Conservation (phyloP, 164 flowering plant genomes). For the Tetrastigma voinierianum region DNA sequence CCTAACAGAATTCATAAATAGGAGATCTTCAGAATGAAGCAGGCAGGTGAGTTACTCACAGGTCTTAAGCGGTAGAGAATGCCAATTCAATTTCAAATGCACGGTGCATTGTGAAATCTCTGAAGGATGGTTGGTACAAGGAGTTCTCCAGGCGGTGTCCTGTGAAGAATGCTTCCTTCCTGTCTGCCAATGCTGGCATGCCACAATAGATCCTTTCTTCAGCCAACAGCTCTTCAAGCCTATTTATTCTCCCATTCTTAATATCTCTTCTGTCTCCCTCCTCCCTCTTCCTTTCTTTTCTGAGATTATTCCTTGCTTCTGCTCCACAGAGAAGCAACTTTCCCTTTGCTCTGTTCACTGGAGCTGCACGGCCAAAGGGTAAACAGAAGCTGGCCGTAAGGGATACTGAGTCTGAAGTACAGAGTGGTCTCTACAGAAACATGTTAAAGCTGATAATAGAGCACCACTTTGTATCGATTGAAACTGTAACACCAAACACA, state of each 20-base stretch:
- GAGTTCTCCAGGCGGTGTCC: slow-evolving; percentile 85
- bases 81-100: too few relatives aligned
- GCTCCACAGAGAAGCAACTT: slow-evolving; percentile 68
- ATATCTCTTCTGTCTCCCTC: slow-evolving; percentile 41
- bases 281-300: slow-evolving; percentile 66
- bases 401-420: slow-evolving; percentile 53
- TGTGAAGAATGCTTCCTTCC: slow-evolving; percentile 86
- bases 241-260: slow-evolving; percentile 39
- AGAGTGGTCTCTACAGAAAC: slow-evolving; percentile 44
- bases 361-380: slow-evolving; percentile 96
- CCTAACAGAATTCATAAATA: too few relatives aligned
- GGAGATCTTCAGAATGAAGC: too few relatives aligned
- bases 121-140: too few relatives aligned
- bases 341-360: slow-evolving; percentile 73
- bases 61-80: too few relatives aligned
- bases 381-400: slow-evolving; percentile 88
- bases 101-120: too few relatives aligned
- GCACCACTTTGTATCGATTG: too few relatives aligned
- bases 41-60: too few relatives aligned
- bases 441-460: not conserved
- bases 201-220: slow-evolving; percentile 89
- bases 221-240: slow-evolving; percentile 58
- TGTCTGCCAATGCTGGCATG: slow-evolving; percentile 93
- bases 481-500: too few relatives aligned
- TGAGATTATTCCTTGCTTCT: slow-evolving; percentile 61